phyloP scores from a whole-genome alignment of 176 grass and related monocot species.

The Ensete glaucum region DNA sequence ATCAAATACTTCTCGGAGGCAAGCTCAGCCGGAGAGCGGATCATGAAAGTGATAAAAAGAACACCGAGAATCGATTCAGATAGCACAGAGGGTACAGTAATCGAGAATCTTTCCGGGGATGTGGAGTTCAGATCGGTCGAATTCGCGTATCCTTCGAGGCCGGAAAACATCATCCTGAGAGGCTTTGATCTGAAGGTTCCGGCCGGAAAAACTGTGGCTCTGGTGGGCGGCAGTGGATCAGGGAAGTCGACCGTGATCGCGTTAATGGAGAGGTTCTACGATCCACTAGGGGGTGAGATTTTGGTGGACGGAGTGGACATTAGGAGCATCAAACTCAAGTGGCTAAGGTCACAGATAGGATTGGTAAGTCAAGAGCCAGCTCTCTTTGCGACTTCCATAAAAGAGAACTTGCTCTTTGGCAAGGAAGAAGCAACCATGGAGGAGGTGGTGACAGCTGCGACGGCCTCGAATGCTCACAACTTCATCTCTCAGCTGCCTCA shows the following conservation, averaged over 20 bases:
- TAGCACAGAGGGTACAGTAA: background rate
- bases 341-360: conserved; percentile 39
- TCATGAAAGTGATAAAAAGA: conserved; percentile 4
- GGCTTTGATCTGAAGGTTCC: background rate
- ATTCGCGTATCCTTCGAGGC: conserved; percentile 4
- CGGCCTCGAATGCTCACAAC: conserved; percentile 31
- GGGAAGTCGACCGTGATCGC: conserved; percentile 9
- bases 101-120: background rate
- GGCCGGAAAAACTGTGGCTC: background rate
- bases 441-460: conserved; percentile 39
- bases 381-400: conserved; percentile 44
- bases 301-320: conserved; percentile 31
- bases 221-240: conserved; percentile 6
- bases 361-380: conserved; percentile 50
- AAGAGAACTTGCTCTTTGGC: conserved; percentile 43
- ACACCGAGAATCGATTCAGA: background rate
- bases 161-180: background rate
- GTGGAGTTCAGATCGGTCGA: background rate
- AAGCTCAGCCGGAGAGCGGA: conserved; percentile 10
- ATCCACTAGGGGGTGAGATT: conserved; percentile 22
- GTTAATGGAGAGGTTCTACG: conserved; percentile 4
- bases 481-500: conserved; percentile 52
- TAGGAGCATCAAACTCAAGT: conserved; percentile 24
- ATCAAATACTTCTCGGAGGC: conserved; percentile 14
- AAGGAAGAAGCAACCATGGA: conserved; percentile 39